phyloP scores from a whole-genome alignment of 352 stramenopile genomes.

The Elongisporangium senticosum region DNA sequence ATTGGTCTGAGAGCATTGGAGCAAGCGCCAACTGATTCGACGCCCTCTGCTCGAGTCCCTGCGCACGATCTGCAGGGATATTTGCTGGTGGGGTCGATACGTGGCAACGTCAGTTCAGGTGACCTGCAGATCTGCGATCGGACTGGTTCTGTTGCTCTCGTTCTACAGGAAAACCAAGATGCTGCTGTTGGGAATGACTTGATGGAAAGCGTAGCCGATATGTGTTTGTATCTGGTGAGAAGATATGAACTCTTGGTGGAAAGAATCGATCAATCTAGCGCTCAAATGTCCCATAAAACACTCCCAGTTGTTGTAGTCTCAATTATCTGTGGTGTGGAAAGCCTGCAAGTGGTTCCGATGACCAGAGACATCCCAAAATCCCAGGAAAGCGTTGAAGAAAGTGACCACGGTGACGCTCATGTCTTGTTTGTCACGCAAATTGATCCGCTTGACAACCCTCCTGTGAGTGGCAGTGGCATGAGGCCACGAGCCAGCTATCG shows the following conservation, averaged over 20 bases:
- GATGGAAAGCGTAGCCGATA: conserved; percentile 13
- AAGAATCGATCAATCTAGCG: conserved; percentile 9
- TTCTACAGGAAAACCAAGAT: conserved; percentile 4
- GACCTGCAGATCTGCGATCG: conserved; percentile 40
- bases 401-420: conserved; percentile 3
- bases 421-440: conserved; percentile 27
- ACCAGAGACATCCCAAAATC: conserved; percentile 8
- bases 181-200: conserved; percentile 1
- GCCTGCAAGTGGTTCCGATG: conserved; percentile 21
- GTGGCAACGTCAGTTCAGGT: conserved; percentile 25
- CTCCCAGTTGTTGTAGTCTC: conserved; percentile 13
- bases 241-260: conserved; percentile 30
- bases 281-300: conserved; percentile 6
- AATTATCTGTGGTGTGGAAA: conserved; percentile 15
- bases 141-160: conserved; percentile 28
- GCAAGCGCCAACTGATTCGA: background rate
- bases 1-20: conserved; percentile 12
- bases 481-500: conserved; percentile 18
- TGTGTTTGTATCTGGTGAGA: conserved; percentile 30
- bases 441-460: conserved; percentile 8
- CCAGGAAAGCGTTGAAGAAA: background rate
- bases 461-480: background rate
- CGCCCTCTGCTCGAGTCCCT: conserved; percentile 11
- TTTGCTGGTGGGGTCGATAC: conserved; percentile 25
- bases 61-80: conserved; percentile 25